Base-by-base conservation (phyloP, 106 monocot genomes). In the Dioscorea zingiberensis region DNA sequence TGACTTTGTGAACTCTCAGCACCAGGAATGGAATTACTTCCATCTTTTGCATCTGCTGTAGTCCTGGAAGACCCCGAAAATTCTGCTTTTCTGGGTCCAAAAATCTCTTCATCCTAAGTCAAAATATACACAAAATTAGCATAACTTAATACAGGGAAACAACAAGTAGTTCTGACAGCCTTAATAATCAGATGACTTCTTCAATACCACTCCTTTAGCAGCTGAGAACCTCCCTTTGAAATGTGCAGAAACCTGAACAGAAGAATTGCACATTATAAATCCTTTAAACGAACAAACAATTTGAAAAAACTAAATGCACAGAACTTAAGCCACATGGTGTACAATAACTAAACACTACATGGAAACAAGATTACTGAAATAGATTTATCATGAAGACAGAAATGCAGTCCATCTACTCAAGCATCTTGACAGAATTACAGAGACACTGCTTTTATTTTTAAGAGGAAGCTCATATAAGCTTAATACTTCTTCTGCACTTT, bases 191-290 rank as follows among this genome's bases (percentile, higher is more conserved):
- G 12, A 44, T 18, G 53, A 2, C 0, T 4, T 58, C 24, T 45
- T 25, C 14, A 26, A 17, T 71, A 89, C 89, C 85, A 85, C 89
- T 64, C 85, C 89, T 76, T 62, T 89, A 51, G 89, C 89, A 70
- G 76, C 82, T 19, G 85, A 59, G 19, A 89, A 67, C 61, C 82
- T 85, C 64, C 82, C 89, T 68, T 79, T 85, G 23, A 85, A 67
- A 79, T 79, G 81, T 74, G 62, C 63, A 19, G 84, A 73, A 56
- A 88, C 81, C 88, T 88, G 63, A 45, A 73, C 63, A 16, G 11
- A 21, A 21, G 38, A 21, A 30, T 27, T 44, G 62, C 30, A 17
- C 6, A 38, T n/a, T n/a, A n/a, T 38, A 21, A 63, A 38, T 16
- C 38, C 10, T 63, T 63, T 11, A 30, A 63, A 21, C 19, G 21